Evolutionary conservation across 2,329 filamentous ascomycete genomes (phyloP), one percentile per base, ranked within the genome.

Genomic region (Elsinoe arachidis): DNA sequence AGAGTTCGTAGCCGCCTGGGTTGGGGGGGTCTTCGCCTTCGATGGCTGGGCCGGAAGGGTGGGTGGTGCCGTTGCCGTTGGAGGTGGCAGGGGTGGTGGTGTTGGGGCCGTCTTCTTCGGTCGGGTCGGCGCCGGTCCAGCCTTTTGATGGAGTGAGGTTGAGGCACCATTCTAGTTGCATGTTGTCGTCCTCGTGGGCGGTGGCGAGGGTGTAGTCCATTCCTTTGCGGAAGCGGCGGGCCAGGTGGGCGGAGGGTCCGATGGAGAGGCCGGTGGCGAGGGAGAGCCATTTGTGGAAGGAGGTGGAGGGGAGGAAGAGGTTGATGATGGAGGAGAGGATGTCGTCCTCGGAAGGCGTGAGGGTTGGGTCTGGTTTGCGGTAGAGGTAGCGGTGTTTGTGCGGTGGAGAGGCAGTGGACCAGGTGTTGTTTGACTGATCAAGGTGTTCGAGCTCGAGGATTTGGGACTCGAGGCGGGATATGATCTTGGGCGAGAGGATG

Each of bases 371-470:
- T 38, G 74, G 70, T 63, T 90, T 84, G 59, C 88, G 80, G 72
- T 93, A 99, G 1, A 96, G 77, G 70, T 87, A 99, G 12, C 91
- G 88, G 68, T 96, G 90, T 75, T 99, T 99, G 74, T 99, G 91
- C 0, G 93, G 93, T 38, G 93, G 93, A 33, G 83, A 81, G 5
- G 93, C 88, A 7, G 64, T 68, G 0, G 41, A 37, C 58, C 58
- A 61, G 14, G 23, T 26, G 17, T 17, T 23, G 76, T 80, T 61
- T 74, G 74, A 46, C 77, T 77, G 65, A 10, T 58, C 56, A 6
- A 56, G 56, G 35, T 56, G 56, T n/a, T 61, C 60, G 11, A 56
- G 44, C 12, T 55, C 49, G 30, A 58, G 80, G 47, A 97, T 78
- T 64, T 90, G 88, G 2, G 80, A 76, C 49, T 80, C 82, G n/a